phyloP scores from a whole-genome alignment of 371 early-diverging fungal species.

The Dinochytrium kinnereticum region DNA sequence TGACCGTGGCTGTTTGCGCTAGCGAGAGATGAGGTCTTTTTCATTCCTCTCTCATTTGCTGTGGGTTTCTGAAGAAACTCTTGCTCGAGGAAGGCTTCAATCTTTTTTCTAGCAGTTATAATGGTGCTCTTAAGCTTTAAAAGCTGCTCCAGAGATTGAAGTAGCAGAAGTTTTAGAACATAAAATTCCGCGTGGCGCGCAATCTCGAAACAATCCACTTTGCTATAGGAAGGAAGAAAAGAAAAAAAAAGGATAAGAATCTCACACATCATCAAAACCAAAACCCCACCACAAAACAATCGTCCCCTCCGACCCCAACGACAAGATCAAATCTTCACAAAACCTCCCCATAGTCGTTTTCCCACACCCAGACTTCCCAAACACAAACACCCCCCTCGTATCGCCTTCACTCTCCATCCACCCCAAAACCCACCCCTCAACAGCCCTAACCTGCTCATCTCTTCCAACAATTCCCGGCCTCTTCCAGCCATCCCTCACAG shows the following conservation, averaged over 20 bases:
- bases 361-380: slow-evolving; percentile 17
- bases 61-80: not conserved
- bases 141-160: not conserved
- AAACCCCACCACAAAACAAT: not conserved
- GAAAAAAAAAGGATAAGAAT: not conserved
- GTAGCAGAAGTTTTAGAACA: not conserved
- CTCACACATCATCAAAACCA: not conserved
- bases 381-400: not conserved
- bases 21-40: too few relatives aligned
- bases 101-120: not conserved
- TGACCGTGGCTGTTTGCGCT: too few relatives aligned
- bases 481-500: too few relatives aligned
- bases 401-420: not conserved
- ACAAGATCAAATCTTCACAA: slow-evolving; percentile 1
- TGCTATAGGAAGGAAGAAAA: not conserved
- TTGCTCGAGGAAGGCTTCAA: not conserved
- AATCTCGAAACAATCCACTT: slow-evolving; percentile 11
- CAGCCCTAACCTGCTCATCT: not conserved
- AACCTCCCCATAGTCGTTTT: slow-evolving; percentile 4
- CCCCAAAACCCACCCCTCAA: not conserved
- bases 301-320: not conserved
- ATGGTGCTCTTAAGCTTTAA: not conserved
- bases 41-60: not conserved
- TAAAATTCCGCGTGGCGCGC: not conserved
- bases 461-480: not conserved